A percentile compares a stretch with the other conserved stretches of the same genome.
Evolutionary conservation across 2,329 filamentous ascomycete species (phyloP).

Genomic region (Exophiala calicioides): DNA sequence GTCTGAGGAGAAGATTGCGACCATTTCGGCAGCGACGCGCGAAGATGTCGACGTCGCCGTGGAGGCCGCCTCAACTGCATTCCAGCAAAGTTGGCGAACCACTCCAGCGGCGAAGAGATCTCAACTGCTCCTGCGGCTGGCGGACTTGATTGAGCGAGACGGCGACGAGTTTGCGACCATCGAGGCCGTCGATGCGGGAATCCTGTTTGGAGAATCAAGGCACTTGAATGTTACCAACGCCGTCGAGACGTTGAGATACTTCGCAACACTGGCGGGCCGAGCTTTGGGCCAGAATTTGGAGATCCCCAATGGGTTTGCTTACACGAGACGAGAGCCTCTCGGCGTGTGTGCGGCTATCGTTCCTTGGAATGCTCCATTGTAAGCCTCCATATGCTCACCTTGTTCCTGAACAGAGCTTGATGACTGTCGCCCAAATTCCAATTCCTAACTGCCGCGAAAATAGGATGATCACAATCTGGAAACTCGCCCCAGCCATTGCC

Average conservation of each 20-base stretch:
- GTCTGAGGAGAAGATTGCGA: not conserved
- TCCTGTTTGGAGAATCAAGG: no score
- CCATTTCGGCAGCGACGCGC: not conserved
- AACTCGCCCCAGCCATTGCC: conserved; percentile 64
- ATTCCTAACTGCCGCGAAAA: no score
- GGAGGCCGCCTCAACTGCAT: not conserved
- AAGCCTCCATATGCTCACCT: no score
- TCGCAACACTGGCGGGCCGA: no score
- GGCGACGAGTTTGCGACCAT: no score
- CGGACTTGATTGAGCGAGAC: not conserved
- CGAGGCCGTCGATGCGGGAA: no score
- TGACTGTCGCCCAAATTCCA: no score
- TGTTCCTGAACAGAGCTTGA: no score
- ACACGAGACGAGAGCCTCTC: not conserved
- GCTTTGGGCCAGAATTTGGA: not conserved
- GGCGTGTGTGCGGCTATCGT: not conserved
- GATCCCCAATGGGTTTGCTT: not conserved
- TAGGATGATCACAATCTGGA: no score
- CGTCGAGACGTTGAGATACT: no score
- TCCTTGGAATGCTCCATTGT: not conserved
- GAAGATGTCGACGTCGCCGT: not conserved
- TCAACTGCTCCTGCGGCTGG: not conserved
- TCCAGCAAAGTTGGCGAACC: not conserved
- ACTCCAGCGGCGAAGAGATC: not conserved
- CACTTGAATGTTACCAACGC: no score